A percentile compares a stretch with the other conserved stretches of the same genome.
These are phyloP conservation scores for Lecanoromycetidae sp. DNA, from an alignment of 2,329 filamentous ascomycete genomes.

Conservation along the genomic window DNA sequence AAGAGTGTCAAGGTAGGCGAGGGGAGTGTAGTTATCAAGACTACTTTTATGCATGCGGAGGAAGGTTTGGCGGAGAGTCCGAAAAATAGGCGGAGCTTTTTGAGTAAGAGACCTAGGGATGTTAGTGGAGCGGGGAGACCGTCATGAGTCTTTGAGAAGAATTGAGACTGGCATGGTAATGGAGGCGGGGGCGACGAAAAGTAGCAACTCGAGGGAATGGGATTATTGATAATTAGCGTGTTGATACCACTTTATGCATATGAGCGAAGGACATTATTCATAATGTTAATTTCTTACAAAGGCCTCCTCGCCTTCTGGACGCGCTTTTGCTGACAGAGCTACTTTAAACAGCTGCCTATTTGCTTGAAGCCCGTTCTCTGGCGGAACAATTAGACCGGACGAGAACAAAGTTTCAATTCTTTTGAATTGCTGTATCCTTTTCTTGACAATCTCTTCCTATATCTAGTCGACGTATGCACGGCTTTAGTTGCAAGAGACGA, in stretches of 20 bases:
- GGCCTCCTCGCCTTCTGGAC: too few relatives aligned
- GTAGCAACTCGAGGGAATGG: neutral
- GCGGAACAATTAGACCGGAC: too few relatives aligned
- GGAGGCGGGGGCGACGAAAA: neutral
- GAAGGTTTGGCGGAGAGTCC: slow-evolving; percentile 21
- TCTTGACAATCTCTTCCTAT: too few relatives aligned
- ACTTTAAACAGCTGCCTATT: too few relatives aligned
- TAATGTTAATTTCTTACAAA: too few relatives aligned
- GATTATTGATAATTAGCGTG: neutral
- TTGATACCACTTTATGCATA: slow-evolving; percentile 15
- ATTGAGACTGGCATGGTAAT: neutral
- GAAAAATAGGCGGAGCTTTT: slow-evolving; percentile 18
- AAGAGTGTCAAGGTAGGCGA: slow-evolving; percentile 63
- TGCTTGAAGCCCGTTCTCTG: too few relatives aligned
- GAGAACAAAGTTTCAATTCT: too few relatives aligned
- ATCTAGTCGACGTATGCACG: too few relatives aligned
- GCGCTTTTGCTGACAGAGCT: too few relatives aligned
- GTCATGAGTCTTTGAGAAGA: neutral
- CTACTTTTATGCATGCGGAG: slow-evolving; percentile 52
- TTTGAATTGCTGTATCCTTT: too few relatives aligned
- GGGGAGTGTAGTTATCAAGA: slow-evolving; percentile 61
- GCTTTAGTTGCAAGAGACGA: too few relatives aligned
- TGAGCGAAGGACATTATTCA: too few relatives aligned
- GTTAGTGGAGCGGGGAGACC: slow-evolving; percentile 9
- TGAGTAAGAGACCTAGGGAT: slow-evolving; percentile 17